These are phyloP conservation scores for Geum urbanum DNA, from an alignment of 306 rosid genomes.

Conservation along the genomic window DNA sequence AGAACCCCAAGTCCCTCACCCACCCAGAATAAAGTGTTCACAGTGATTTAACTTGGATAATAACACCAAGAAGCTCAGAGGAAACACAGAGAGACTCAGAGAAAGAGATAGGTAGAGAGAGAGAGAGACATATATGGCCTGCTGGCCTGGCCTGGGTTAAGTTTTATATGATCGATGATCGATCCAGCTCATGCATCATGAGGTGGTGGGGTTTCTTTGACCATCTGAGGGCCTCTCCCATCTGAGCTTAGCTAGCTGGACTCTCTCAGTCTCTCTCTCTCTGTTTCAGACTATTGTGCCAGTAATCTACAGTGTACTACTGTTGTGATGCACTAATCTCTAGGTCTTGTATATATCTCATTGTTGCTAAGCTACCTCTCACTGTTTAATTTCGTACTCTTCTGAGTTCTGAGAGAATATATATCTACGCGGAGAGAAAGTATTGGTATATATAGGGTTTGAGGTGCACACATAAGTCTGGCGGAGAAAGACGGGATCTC, in stretches of 20 bases:
- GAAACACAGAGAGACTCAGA: neutral
- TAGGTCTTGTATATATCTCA: slow-evolving; percentile 3
- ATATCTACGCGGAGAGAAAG: neutral
- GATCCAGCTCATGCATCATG: slow-evolving; percentile 23
- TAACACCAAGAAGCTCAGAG: neutral
- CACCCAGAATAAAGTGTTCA: neutral
- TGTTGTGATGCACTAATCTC: slow-evolving; percentile 38
- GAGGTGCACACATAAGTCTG: slow-evolving; percentile 33
- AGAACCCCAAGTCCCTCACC: neutral
- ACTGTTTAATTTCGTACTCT: neutral
- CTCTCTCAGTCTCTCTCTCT: no score
- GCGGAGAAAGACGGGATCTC: slow-evolving; percentile 45
- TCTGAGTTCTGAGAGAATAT: neutral
- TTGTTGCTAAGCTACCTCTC: no score
- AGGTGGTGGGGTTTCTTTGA: slow-evolving; percentile 31
- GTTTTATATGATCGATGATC: slow-evolving; percentile 1
- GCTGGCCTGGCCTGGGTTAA: no score
- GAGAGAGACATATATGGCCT: no score
- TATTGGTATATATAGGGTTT: slow-evolving; percentile 47
- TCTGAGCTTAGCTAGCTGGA: no score
- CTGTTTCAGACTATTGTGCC: slow-evolving; percentile 7
- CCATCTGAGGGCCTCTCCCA: neutral
- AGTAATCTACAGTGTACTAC: slow-evolving; percentile 2
- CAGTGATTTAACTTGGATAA: neutral
- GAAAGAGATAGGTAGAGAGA: neutral